Percentiles rank a stretch among this genome's conserved stretches.
Conservation (phyloP, 306 rosid genomes). For the Casuarina equisetifolia region DNA sequence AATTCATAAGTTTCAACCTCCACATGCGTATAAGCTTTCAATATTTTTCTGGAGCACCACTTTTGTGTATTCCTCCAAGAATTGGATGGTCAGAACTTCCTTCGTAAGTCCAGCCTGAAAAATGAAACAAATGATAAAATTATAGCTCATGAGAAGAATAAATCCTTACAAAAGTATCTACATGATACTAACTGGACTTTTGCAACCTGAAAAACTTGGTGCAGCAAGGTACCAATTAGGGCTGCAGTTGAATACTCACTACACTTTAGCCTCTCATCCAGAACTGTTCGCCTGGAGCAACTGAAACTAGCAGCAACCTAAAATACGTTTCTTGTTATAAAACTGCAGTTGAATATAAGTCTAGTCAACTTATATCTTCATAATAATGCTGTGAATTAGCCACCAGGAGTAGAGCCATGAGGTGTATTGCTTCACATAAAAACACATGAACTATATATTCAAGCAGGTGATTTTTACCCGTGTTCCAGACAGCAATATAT, state of each 20-base stretch:
- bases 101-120: conserved; percentile 71
- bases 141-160: conserved; percentile 16
- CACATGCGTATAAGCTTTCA: conserved; percentile 87
- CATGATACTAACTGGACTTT: conserved; percentile 22
- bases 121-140: conserved; percentile 9
- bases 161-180: neutral
- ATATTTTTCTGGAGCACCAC: conserved; percentile 59
- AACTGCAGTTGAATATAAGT: conserved; percentile 2
- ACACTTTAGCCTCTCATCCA: conserved; percentile 81
- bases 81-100: conserved; percentile 54
- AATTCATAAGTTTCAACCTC: conserved; percentile 48
- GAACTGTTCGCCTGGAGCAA: conserved; percentile 85
- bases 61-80: conserved; percentile 65
- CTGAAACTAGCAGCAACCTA: conserved; percentile 82
- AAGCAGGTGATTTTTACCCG: conserved; percentile 60
- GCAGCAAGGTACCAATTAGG: conserved; percentile 80
- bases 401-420: neutral
- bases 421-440: conserved; percentile 1
- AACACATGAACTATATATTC: conserved; percentile 12
- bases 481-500: conserved; percentile 76
- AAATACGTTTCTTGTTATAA: conserved; percentile 17
- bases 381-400: neutral
- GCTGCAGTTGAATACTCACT: conserved; percentile 77
- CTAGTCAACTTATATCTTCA: neutral
- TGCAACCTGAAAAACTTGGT: conserved; percentile 86